Evolutionary conservation across 345 rosid genomes (phyloP).

Genomic region (Brassica juncea): DNA sequence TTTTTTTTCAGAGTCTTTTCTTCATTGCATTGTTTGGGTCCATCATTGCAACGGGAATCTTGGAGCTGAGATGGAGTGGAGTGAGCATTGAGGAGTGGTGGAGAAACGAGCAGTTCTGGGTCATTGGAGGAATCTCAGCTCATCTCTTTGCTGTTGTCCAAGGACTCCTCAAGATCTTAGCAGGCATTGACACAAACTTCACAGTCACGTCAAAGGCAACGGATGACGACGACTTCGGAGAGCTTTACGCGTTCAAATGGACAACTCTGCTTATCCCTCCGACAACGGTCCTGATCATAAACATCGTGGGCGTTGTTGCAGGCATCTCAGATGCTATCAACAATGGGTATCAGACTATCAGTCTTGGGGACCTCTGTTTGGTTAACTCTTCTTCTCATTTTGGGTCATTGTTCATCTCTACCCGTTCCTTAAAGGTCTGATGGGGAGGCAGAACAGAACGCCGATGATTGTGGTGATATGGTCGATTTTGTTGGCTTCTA

Average conservation of each 20-base stretch:
- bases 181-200: conserved; percentile 92
- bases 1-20: conserved; percentile 69
- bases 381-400: conserved; percentile 91
- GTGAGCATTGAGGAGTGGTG: conserved; percentile 99
- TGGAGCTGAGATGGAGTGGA: conserved; percentile 95
- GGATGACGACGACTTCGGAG: conserved; percentile 88
- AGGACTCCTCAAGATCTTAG: conserved; percentile 82
- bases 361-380: conserved; percentile 91
- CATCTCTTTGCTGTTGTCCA: conserved; percentile 90
- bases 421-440: conserved; percentile 95
- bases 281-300: conserved; percentile 81
- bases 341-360: conserved; percentile 89
- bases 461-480: conserved; percentile 96
- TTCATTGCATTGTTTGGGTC: conserved; percentile 82
- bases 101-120: conserved; percentile 99
- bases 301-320: conserved; percentile 94
- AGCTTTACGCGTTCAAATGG: conserved; percentile 88
- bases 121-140: conserved; percentile 94
- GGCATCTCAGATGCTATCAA: conserved; percentile 95
- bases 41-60: conserved; percentile 80
- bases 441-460: conserved; percentile 95
- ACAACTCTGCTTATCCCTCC: conserved; percentile 92
- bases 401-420: conserved; percentile 97
- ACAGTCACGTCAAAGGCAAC: conserved; percentile 88
- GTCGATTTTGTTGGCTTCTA: conserved; percentile 90